Evolutionary conservation across 164 flowering plant species (phyloP).

Genomic region (Vitis labrusca): DNA sequence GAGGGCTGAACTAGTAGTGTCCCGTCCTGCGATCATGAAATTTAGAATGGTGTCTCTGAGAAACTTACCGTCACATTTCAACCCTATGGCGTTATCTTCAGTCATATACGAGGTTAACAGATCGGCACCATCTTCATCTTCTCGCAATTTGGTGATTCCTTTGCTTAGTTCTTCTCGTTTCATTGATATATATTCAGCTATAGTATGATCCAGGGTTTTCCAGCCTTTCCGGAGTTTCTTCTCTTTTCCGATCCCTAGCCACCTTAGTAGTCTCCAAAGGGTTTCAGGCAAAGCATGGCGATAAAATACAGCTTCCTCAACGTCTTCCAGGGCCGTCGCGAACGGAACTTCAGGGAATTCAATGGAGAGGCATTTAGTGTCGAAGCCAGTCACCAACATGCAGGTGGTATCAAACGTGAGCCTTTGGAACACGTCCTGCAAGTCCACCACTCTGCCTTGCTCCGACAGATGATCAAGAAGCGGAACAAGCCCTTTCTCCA

Average conservation of each 20-base stretch:
- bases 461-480: constrained; percentile 25
- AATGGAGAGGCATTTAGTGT: constrained; percentile 28
- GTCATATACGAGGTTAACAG: constrained; percentile 18
- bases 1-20: constrained; percentile 34
- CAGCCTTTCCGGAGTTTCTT: constrained; percentile 26
- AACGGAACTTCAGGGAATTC: constrained; percentile 22
- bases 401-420: constrained; percentile 37
- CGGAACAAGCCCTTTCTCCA: constrained; percentile 33
- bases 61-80: constrained; percentile 14
- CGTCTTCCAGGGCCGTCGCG: constrained; percentile 35
- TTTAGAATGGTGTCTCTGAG: constrained; percentile 31
- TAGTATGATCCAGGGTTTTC: constrained; percentile 22
- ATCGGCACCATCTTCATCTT: constrained; percentile 11
- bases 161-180: constrained; percentile 14
- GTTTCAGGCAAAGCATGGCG: constrained; percentile 31
- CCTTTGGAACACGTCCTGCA: constrained; percentile 41
- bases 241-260: constrained; percentile 42
- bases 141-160: background rate
- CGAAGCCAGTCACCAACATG: constrained; percentile 26
- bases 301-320: constrained; percentile 24
- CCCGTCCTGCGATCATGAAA: constrained; percentile 41
- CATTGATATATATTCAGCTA: constrained; percentile 17
- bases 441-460: constrained; percentile 21
- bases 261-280: constrained; percentile 41
- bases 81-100: background rate